Evolutionary conservation across 805 yeast species (phyloP), one percentile per base, ranked within the genome.

Genomic region (Millerago galiae): DNA sequence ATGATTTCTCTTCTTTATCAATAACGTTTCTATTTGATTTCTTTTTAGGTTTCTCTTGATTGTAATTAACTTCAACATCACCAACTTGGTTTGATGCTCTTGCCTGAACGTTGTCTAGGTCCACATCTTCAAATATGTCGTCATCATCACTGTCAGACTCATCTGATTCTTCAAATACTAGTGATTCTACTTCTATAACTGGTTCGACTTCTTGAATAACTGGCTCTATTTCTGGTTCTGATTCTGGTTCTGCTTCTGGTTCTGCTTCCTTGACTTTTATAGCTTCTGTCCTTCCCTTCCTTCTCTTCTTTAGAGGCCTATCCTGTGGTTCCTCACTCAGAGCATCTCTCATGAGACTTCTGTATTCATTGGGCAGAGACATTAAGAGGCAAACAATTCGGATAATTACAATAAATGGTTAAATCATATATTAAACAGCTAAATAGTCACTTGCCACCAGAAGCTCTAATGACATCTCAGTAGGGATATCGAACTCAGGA

Each of bases 401-500:
- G n/a, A 27, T 27, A 27, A 21, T 21, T 21, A 21, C 7, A 21
- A 5, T 21, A 7, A 21, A 5, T 21, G 24, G 4, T 5, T 21
- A 4, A 7, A 21, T 21, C 24, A 21, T 21, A 21, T 21, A 21
- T 21, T 21, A 21, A 34, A 79, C 81, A 52, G 86, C 91, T 53
- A 88, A 65, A 59, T 77, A 91, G 59, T 93, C 99, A 2, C 98
- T 96, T 21, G 95, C 96, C 30, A 93, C 91, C 35, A 93, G 63
- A 51, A 91, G 66, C 58, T 93, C 98, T 47, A 91, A 67, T 0
- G 98, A 96, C 77, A 91, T 75, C 51, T 88, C 97, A 0, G 97
- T 90, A 1, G 98, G 96, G 3, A 93, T 78, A 30, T 84, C 83
- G 62, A 93, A 93, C 42, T 85, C 93, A 0, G 96, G 95, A 7